Conservation (phyloP, 2,329 filamentous ascomycete genomes). For the Aspergillus quadricinctus region DNA sequence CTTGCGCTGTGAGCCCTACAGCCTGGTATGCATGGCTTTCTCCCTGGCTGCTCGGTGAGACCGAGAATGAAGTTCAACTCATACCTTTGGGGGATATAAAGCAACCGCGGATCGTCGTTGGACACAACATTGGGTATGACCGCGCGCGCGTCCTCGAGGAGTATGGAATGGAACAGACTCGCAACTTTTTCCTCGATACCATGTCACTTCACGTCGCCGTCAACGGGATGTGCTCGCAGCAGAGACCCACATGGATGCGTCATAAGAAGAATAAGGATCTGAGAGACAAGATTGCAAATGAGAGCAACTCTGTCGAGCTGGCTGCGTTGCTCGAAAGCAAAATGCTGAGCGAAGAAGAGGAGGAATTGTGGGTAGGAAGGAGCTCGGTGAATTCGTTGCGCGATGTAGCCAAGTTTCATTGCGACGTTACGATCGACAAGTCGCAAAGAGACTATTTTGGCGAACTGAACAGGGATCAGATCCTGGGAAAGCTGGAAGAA, state of each 20-base stretch:
- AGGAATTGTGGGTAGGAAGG: conserved; percentile 90
- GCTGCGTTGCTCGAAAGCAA: conserved; percentile 65
- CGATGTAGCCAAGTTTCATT: conserved; percentile 95
- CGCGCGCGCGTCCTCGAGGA: conserved; percentile 84
- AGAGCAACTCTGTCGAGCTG: conserved; percentile 67
- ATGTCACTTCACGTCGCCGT: conserved; percentile 98
- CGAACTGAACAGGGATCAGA: conserved; percentile 66
- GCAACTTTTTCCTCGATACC: conserved; percentile 87
- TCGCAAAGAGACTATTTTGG: conserved; percentile 80
- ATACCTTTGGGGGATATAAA: conserved; percentile 78
- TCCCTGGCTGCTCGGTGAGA: conserved; percentile 86
- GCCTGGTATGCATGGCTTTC: conserved; percentile 98
- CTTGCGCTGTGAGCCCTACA: conserved; percentile 81
- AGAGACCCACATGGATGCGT: conserved; percentile 95
- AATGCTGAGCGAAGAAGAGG: conserved; percentile 72
- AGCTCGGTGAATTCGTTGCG: conserved; percentile 93
- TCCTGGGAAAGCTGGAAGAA: conserved; percentile 69
- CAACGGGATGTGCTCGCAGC: conserved; percentile 97
- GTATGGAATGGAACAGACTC: conserved; percentile 76
- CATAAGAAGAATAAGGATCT: conserved; percentile 86
- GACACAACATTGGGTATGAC: conserved; percentile 95
- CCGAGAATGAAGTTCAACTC: conserved; percentile 70
- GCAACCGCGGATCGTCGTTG: conserved; percentile 73
- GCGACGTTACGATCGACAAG: conserved; percentile 88
- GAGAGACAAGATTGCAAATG: conserved; percentile 70